Percentiles rank a stretch among this genome's conserved stretches.
These are phyloP conservation scores for Candida namnaoensis DNA, from an alignment of 805 yeast species.

Conservation along the genomic window DNA sequence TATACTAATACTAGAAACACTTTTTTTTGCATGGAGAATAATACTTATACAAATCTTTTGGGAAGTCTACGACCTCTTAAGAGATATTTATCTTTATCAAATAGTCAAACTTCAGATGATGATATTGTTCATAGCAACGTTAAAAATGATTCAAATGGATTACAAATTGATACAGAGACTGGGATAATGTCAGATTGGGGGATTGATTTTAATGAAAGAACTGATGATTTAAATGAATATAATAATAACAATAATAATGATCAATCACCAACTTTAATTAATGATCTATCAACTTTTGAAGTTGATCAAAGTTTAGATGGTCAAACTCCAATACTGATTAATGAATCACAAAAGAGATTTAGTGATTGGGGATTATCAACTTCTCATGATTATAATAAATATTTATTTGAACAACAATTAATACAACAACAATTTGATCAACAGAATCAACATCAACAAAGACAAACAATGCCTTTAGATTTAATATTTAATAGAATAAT, in stretches of 20 bases:
- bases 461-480: neutral
- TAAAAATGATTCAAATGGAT: neutral
- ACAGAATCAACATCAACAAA: neutral
- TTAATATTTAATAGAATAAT: neutral
- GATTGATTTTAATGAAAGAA: conserved; percentile 6
- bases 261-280: conserved; percentile 17
- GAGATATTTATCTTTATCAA: conserved; percentile 9
- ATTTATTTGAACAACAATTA: no score
- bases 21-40: neutral
- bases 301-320: neutral
- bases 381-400: no score
- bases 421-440: no score
- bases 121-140: no score
- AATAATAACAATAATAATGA: neutral
- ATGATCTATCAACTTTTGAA: conserved; percentile 4
- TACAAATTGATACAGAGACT: conserved; percentile 1
- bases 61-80: conserved; percentile 15
- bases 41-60: neutral
- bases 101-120: neutral
- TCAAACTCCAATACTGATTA: neutral
- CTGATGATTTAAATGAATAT: no score
- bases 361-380: conserved; percentile 10
- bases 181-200: conserved; percentile 17
- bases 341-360: neutral
- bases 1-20: no score